Base-by-base conservation (phyloP, 805 yeast genomes). In the Metschnikowia proteae region DNA sequence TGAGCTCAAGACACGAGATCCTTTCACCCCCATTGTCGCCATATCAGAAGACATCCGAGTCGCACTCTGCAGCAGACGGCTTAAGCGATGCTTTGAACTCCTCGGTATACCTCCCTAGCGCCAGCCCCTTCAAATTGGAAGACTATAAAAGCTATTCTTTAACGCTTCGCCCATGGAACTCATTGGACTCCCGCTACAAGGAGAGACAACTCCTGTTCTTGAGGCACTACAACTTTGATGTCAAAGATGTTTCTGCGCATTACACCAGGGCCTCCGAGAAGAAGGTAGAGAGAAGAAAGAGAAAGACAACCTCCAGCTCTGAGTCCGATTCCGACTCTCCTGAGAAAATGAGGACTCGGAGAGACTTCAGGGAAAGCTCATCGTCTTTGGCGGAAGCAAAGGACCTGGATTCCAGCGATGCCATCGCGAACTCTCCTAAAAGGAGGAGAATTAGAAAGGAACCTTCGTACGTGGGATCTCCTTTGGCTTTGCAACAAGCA, bases 321-420 rank as follows among this genome's bases (percentile, higher is more conserved):
- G 67, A 65, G 46, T 73, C 74, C 35, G 67, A 65, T 40, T 61
- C 70, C 23, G 70, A 69, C 39, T 61, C 60, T 6, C 36, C 59
- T 11, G 83, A 79, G 46, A 74, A 79, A 58, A 77, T 82, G 33
- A 76, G 86, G 68, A 82, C 87, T 1, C 77, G 86, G 67, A 75
- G 85, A 59, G 65, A 75, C 32, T 76, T 71, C 6, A 75, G 72
- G 55, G 78, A 74, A 49, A 55, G 32, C 38, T 38, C 27, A n/a
- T 32, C 29, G 26, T 44, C 54, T 6, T 32, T 30, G 41, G 38
- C 37, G 32, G 49, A 48, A 9, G 33, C 45, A 6, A 42, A 42
- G 32, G 45, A 42, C 33, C 10, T 25, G 23, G 45, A 42, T 9
- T 26, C 23, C 32, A 26, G 11, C 7, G 69, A 48, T 54, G 65